Evolutionary conservation across 805 yeast genomes (phyloP).

Genomic region (Metschnikowia gelsemii): DNA sequence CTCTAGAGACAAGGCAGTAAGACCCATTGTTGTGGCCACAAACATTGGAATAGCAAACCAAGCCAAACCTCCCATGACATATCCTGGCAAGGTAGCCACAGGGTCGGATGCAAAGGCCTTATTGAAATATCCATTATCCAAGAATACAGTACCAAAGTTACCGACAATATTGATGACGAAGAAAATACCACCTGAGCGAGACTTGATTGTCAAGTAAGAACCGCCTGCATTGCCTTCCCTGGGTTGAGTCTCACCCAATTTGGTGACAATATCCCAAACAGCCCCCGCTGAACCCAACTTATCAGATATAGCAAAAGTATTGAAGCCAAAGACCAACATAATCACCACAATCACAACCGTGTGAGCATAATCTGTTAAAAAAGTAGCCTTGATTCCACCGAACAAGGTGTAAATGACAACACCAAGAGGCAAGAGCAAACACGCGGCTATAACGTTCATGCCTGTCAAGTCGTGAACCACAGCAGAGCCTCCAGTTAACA

Average conservation of each 20-base stretch:
- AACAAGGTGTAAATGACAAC: conserved; percentile 48
- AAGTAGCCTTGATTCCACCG: conserved; percentile 48
- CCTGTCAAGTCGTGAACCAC: conserved; percentile 81
- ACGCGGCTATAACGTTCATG: conserved; percentile 75
- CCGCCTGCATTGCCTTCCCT: conserved; percentile 81
- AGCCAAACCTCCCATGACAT: conserved; percentile 81
- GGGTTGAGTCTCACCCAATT: conserved; percentile 60
- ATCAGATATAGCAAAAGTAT: conserved; percentile 68
- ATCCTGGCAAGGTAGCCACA: conserved; percentile 82
- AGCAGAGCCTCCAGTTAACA: conserved; percentile 87
- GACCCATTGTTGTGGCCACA: conserved; percentile 80
- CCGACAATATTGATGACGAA: conserved; percentile 85
- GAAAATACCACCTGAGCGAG: conserved; percentile 84
- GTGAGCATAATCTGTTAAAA: conserved; percentile 46
- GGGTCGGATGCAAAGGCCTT: conserved; percentile 87
- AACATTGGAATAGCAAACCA: conserved; percentile 92
- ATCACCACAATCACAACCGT: conserved; percentile 66
- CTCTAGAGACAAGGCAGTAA: conserved; percentile 78
- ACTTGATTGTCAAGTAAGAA: conserved; percentile 83
- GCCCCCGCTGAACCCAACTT: conserved; percentile 77
- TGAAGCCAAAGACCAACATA: conserved; percentile 77
- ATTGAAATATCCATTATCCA: conserved; percentile 87
- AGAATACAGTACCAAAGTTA: conserved; percentile 83
- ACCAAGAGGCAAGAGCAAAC: conserved; percentile 80
- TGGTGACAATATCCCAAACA: conserved; percentile 72